Percentiles rank a stretch among this genome's conserved stretches.
phyloP scores from a whole-genome alignment of 78 protist species.

The Dictyostelium capitatum region DNA sequence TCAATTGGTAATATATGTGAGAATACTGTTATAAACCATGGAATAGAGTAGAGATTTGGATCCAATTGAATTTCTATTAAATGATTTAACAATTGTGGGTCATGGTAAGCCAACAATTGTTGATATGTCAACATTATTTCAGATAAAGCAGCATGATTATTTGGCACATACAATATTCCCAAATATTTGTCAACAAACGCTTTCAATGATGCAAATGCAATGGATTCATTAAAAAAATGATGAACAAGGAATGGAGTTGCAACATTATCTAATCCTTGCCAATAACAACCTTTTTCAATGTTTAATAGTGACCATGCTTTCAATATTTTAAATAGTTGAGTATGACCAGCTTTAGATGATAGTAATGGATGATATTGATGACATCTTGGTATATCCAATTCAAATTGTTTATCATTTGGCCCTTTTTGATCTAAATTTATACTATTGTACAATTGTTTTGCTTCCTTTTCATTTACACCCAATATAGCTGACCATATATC shows the following conservation, averaged over 20 bases:
- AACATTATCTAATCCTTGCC: slow-evolving; percentile 86
- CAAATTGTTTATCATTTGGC: slow-evolving; percentile 87
- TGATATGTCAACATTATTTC: slow-evolving; percentile 53
- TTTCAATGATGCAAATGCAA: slow-evolving; percentile 84
- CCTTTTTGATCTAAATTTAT: slow-evolving; percentile 38
- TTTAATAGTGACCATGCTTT: slow-evolving; percentile 82
- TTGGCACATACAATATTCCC: slow-evolving; percentile 58
- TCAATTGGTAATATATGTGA: slow-evolving; percentile 80
- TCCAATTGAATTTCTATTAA: slow-evolving; percentile 67
- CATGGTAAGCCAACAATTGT: slow-evolving; percentile 84
- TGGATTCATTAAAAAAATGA: slow-evolving; percentile 72
- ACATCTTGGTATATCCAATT: slow-evolving; percentile 94
- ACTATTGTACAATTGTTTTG: not conserved
- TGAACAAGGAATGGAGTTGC: slow-evolving; percentile 82
- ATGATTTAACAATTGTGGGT: slow-evolving; percentile 85
- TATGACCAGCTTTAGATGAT: slow-evolving; percentile 78
- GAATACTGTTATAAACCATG: slow-evolving; percentile 91
- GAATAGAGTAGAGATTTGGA: slow-evolving; percentile 89
- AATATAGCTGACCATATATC: slow-evolving; percentile 89
- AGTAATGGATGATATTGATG: slow-evolving; percentile 90
- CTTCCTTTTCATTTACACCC: slow-evolving; percentile 62
- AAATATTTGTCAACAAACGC: slow-evolving; percentile 82
- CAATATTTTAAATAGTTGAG: slow-evolving; percentile 44
- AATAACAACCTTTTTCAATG: slow-evolving; percentile 71
- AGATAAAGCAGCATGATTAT: slow-evolving; percentile 34